These are phyloP conservation scores for Spiraea crenata DNA, from an alignment of 331 rosid species.

Conservation along the genomic window DNA sequence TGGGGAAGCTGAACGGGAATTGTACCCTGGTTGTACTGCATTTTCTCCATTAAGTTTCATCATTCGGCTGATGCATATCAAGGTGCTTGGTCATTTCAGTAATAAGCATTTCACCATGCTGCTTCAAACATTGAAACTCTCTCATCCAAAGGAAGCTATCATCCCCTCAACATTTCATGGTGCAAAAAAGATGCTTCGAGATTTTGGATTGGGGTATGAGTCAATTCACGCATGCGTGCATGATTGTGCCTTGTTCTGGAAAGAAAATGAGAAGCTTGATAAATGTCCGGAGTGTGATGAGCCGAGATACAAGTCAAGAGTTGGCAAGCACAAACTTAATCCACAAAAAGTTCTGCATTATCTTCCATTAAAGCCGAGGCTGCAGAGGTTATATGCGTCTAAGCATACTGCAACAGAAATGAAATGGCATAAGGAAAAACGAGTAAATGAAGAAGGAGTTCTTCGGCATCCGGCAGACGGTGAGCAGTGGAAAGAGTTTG, in stretches of 20 bases:
- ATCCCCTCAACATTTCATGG: not conserved
- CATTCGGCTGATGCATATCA: too few species aligned
- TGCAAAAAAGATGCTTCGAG: not conserved
- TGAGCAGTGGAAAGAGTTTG: too few species aligned
- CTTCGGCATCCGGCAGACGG: too few species aligned
- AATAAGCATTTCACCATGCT: conserved; percentile 1
- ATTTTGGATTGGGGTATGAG: conserved; percentile 3
- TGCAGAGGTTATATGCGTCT: too few species aligned
- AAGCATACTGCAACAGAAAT: too few species aligned
- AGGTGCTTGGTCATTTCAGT: too few species aligned
- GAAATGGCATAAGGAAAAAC: too few species aligned
- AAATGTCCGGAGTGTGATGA: not conserved
- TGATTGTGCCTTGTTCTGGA: conserved; percentile 3
- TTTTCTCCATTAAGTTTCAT: too few species aligned
- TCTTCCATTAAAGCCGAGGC: too few species aligned
- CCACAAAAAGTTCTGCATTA: conserved; percentile 2
- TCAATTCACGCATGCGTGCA: conserved; percentile 6
- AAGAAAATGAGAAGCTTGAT: not conserved
- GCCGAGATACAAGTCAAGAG: not conserved
- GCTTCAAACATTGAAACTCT: not conserved
- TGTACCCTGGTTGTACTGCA: too few species aligned
- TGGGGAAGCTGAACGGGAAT: too few species aligned
- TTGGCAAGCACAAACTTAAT: not conserved
- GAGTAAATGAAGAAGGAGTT: too few species aligned
- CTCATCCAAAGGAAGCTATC: not conserved